Base-by-base conservation (phyloP, 352 stramenopile genomes). In the Phytophthora agathidicida region DNA sequence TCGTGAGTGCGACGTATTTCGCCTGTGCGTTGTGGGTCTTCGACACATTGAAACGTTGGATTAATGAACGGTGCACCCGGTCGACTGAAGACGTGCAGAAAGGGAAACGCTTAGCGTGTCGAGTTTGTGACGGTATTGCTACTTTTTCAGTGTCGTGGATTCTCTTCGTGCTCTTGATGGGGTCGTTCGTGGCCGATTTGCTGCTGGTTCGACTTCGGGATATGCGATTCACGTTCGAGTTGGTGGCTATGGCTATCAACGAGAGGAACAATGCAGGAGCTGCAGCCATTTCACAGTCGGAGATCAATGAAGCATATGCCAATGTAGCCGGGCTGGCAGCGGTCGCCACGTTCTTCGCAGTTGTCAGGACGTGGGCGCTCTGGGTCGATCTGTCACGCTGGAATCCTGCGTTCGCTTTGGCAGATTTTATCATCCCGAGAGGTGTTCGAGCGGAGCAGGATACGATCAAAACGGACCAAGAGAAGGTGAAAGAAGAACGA, bases 151-250 rank as follows among this genome's bases (percentile, higher is more conserved):
- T 72, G 3, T 77, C 57, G 11, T 68, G 72, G 24, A 2, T 53
- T 0, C 53, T 83, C 4, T 78, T 79, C 37, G 30, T 68, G 1
- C 26, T 54, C 3, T 57, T 50, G 33, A 42, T 70, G 7, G 33
- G 42, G 6, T 64, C 71, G 3, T 73, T 82, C 28, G 50, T 63
- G 1, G 65, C 65, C 1, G 75, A 85, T 39, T 47, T 71, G 32
- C 37, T 83, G 37, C 52, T 84, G 13, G 42, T 88, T 23, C 66
- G 62, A 5, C 63, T 71, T 1, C 67, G 66, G 0, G 30, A 68
- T 11, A 71, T 73, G 49, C 72, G 75, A 13, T 78, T 84, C 47
- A 84, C 72, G 26, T 77, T 79, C 16, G 74, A 83, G 17, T 63
- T 82, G 13, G 62, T 83, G 10, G 47, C 41, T 0, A 73, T 65